Evolutionary conservation across 768 basidiomycete species (phyloP).

Genomic region (Boletus subparvulus): DNA sequence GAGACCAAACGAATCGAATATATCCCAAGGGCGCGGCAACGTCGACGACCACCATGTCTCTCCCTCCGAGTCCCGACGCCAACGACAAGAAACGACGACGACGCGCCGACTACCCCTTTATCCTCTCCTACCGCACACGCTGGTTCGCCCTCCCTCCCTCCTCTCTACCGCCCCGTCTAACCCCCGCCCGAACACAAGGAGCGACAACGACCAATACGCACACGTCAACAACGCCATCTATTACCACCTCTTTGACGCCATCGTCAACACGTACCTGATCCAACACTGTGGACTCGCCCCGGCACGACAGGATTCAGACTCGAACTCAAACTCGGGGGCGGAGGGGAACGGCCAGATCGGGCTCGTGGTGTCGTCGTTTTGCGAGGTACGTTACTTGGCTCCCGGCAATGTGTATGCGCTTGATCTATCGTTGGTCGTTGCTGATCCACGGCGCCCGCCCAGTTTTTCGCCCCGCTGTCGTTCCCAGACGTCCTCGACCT

Average conservation of each 20-base stretch:
- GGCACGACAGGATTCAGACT: constrained; percentile 30
- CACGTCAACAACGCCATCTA: constrained; percentile 83
- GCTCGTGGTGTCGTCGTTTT: constrained; percentile 75
- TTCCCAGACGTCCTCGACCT: constrained; percentile 73
- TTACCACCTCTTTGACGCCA: constrained; percentile 79
- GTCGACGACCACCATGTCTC: no score
- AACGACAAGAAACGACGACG: constrained; percentile 38
- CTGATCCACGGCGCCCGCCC: neutral
- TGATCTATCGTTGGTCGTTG: no score
- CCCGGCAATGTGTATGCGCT: no score
- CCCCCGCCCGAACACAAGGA: constrained; percentile 48
- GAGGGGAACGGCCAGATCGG: constrained; percentile 47
- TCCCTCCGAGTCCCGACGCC: neutral
- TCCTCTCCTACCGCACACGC: constrained; percentile 64
- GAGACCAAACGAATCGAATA: no score
- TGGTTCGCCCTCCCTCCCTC: constrained; percentile 44
- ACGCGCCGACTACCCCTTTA: constrained; percentile 57
- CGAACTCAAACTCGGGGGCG: no score
- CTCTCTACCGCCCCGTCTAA: constrained; percentile 7
- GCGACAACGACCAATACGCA: constrained; percentile 83
- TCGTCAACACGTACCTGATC: constrained; percentile 79
- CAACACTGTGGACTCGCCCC: constrained; percentile 59
- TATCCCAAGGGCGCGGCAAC: no score
- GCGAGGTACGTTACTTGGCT: constrained; percentile 44
- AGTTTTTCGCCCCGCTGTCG: constrained; percentile 72